Percentiles rank a stretch among this genome's conserved stretches.
These are phyloP conservation scores for Melocanna baccifera DNA, from an alignment of 176 grass and related monocot genomes.

Conservation along the genomic window DNA sequence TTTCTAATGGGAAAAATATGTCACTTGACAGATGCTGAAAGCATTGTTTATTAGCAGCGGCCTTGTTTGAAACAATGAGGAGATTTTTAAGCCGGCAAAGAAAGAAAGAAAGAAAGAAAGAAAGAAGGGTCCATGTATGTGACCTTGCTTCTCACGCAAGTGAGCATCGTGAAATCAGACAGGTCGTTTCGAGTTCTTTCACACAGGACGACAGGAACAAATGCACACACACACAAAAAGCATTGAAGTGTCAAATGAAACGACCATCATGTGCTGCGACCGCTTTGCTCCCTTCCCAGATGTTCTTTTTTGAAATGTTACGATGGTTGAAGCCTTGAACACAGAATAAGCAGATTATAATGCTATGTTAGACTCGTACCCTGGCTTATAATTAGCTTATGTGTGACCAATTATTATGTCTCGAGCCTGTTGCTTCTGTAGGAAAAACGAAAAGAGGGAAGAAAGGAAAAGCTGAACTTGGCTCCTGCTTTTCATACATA, in stretches of 20 bases:
- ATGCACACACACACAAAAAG: background rate
- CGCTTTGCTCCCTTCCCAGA: slow-evolving; percentile 13
- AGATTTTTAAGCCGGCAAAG: slow-evolving; percentile 14
- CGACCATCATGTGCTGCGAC: background rate
- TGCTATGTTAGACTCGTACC: background rate
- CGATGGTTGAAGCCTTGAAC: slow-evolving; percentile 16
- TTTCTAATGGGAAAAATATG: background rate
- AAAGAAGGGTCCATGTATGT: background rate
- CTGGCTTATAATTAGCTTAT: slow-evolving; percentile 6
- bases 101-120: slow-evolving; percentile 6
- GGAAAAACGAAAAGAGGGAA: background rate
- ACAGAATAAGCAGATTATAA: background rate
- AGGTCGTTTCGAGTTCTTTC: background rate
- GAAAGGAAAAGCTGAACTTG: slow-evolving; percentile 7
- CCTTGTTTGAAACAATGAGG: slow-evolving; percentile 33
- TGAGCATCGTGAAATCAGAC: slow-evolving; percentile 37
- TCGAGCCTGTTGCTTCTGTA: slow-evolving; percentile 7
- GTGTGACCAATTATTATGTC: slow-evolving; percentile 31
- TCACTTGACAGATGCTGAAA: slow-evolving; percentile 31
- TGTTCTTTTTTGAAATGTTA: background rate
- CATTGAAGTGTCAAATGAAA: background rate
- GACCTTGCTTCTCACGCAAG: slow-evolving; percentile 51
- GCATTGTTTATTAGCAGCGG: slow-evolving; percentile 28
- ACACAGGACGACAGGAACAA: background rate
- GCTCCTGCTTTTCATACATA: slow-evolving; percentile 25